Base-by-base conservation (phyloP, 352 stramenopile species). In the Poterioochromonas sp. region DNA sequence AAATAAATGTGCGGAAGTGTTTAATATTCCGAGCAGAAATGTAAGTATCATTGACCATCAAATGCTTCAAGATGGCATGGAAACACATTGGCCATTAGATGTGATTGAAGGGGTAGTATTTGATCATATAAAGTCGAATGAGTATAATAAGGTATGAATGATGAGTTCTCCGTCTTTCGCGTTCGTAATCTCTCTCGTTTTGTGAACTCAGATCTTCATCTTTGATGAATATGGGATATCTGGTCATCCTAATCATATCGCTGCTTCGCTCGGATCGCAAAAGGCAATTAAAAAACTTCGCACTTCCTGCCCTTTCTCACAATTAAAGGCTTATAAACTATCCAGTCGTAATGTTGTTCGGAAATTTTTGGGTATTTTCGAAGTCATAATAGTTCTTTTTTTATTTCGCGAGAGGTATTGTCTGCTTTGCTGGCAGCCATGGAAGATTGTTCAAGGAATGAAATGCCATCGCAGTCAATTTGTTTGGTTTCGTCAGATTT, bases 401-500 rank as follows among this genome's bases (percentile, higher is more conserved):
- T 53, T 77, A 29, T 70, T 41, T 39, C 3, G 22, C 34, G 47
- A 47, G 43, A 53, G 20, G 71, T 29, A 83, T 32, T 85, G 90
- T 34, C 88, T 92, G 51, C 68, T 86, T 20, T 88, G 84, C 76
- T 83, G 81, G 1, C 86, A 87, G 43, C 83, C 77, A 78, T 39
- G 26, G 58, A 90, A 84, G 84, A 94, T 91, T 76, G 91, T 92
- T 83, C 83, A 83, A 20, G 88, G 87, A 1, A 95, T 96, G 90
- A 84, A 85, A 47, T 79, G 92, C 62, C 90, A 95, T 77, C 77
- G 81, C 43, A 92, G 86, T 73, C 91, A 96, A 81, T 95, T 96
- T 78, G 88, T 95, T 12, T 95, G 90, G 90, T 96, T 94, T 74
- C 89, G 91, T 37, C 89, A 89, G n/a, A 82, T 95, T 29, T 96